These are phyloP conservation scores for Claviceps paspali DNA, from an alignment of 2,329 filamentous ascomycete genomes.

Conservation along the genomic window DNA sequence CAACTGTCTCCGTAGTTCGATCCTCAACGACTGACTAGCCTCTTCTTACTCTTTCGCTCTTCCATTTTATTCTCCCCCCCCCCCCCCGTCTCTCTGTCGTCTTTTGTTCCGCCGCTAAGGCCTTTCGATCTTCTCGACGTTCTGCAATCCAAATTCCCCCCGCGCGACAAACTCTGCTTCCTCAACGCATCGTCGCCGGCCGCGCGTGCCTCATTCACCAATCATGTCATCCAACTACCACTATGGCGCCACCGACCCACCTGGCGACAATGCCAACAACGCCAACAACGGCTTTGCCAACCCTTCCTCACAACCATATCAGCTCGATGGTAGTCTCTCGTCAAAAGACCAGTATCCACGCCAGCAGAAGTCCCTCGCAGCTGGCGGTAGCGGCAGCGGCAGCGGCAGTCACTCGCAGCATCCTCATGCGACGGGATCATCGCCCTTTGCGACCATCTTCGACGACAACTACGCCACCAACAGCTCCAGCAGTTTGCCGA, in stretches of 20 bases:
- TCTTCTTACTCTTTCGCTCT: too few relatives aligned
- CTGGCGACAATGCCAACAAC: constrained; percentile 21
- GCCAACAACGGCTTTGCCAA: constrained; percentile 5
- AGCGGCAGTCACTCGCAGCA: constrained; percentile 11
- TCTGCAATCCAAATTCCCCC: neutral
- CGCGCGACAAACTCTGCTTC: neutral
- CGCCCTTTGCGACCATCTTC: constrained; percentile 51
- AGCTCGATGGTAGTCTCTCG: constrained; percentile 14
- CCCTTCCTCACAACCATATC: constrained; percentile 29
- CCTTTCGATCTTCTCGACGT: neutral
- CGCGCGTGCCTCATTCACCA: constrained; percentile 9
- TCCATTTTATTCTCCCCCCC: too few relatives aligned
- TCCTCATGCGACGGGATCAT: constrained; percentile 21
- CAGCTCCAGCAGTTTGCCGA: constrained; percentile 24
- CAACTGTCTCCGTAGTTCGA: neutral
- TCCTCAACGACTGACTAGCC: too few relatives aligned
- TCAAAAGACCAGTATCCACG: constrained; percentile 1
- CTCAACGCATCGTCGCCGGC: neutral
- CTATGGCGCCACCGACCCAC: constrained; percentile 26
- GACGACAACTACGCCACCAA: constrained; percentile 51
- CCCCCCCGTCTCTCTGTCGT: too few relatives aligned
- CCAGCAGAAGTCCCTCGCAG: constrained; percentile 11
- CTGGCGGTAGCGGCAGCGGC: constrained; percentile 11
- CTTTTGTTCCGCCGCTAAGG: neutral
- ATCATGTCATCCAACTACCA: constrained; percentile 52